Conservation (phyloP, 2,329 filamentous ascomycete genomes). For the Alternaria burnsii region DNA sequence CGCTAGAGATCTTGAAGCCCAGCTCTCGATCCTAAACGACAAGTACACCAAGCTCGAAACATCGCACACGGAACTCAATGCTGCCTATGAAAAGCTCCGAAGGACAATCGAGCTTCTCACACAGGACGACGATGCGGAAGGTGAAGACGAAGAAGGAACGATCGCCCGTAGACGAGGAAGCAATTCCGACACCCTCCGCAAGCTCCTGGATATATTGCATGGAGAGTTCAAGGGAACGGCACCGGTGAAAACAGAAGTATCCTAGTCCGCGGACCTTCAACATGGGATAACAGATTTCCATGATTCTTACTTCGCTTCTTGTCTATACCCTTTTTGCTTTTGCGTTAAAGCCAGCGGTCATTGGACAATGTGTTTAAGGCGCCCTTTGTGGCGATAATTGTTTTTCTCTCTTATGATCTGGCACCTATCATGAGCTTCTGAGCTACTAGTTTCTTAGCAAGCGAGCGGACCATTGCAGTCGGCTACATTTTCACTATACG, state of each 20-base stretch:
- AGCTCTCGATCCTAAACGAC: slow-evolving; percentile 63
- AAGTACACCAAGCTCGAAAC: slow-evolving; percentile 65
- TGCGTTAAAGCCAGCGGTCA: slow-evolving; percentile 14
- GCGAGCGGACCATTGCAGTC: background rate
- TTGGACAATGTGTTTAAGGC: slow-evolving; percentile 23
- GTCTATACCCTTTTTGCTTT: slow-evolving; percentile 23
- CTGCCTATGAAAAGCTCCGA: slow-evolving; percentile 52
- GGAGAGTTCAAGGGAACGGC: slow-evolving; percentile 44
- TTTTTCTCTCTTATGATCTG: background rate
- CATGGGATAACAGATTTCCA: background rate
- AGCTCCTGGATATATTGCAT: slow-evolving; percentile 50
- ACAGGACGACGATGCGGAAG: slow-evolving; percentile 44
- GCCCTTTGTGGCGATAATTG: slow-evolving; percentile 6
- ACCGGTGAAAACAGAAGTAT: slow-evolving; percentile 34
- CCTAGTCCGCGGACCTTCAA: background rate
- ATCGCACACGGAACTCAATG: slow-evolving; percentile 58
- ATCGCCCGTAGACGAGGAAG: slow-evolving; percentile 33
- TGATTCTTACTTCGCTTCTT: slow-evolving; percentile 14
- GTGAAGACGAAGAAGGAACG: slow-evolving; percentile 38
- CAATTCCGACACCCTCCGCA: slow-evolving; percentile 49
- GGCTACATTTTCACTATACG: background rate
- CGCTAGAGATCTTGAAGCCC: slow-evolving; percentile 68
- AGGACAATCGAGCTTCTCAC: slow-evolving; percentile 51
- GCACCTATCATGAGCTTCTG: background rate
- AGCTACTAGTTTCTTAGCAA: background rate